These are phyloP conservation scores for Aspergillus panamensis DNA, from an alignment of 495 filamentous ascomycete species.

Conservation along the genomic window DNA sequence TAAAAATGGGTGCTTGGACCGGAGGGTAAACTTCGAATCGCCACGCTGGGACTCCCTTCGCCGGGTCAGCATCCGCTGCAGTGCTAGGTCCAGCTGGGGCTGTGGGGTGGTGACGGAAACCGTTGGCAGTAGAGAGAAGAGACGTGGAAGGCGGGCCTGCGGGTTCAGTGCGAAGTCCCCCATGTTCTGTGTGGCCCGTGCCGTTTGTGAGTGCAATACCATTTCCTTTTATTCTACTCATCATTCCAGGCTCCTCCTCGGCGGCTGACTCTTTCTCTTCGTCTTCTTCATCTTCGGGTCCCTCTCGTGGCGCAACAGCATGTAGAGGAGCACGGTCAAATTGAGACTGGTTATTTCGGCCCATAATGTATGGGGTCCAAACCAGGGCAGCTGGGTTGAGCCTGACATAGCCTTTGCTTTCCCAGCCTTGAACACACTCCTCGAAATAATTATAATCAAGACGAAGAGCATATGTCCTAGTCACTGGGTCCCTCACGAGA, in stretches of 20 bases:
- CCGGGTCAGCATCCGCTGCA: slow-evolving; percentile 26
- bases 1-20: slow-evolving; percentile 53
- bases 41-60: slow-evolving; percentile 62
- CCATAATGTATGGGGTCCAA: slow-evolving; percentile 99
- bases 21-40: slow-evolving; percentile 86
- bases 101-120: slow-evolving; percentile 25
- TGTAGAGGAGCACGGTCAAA: slow-evolving; percentile 83
- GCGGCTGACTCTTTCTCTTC: slow-evolving; percentile 31
- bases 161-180: slow-evolving; percentile 23
- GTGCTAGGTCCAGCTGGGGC: slow-evolving; percentile 12
- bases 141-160: slow-evolving; percentile 41
- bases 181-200: neutral
- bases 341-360: slow-evolving; percentile 73
- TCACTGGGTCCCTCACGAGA: slow-evolving; percentile 84
- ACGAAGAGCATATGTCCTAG: slow-evolving; percentile 81
- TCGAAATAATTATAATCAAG: slow-evolving; percentile 77
- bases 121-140: slow-evolving; percentile 33
- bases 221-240: slow-evolving; percentile 14
- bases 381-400: slow-evolving; percentile 77
- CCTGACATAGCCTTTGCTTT: slow-evolving; percentile 78
- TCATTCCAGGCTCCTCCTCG: slow-evolving; percentile 26
- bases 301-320: slow-evolving; percentile 80
- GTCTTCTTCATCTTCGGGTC: slow-evolving; percentile 55
- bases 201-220: slow-evolving; percentile 29
- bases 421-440: slow-evolving; percentile 81